Conservation (phyloP, 345 rosid species). For the Eucalyptus paniculata region DNA sequence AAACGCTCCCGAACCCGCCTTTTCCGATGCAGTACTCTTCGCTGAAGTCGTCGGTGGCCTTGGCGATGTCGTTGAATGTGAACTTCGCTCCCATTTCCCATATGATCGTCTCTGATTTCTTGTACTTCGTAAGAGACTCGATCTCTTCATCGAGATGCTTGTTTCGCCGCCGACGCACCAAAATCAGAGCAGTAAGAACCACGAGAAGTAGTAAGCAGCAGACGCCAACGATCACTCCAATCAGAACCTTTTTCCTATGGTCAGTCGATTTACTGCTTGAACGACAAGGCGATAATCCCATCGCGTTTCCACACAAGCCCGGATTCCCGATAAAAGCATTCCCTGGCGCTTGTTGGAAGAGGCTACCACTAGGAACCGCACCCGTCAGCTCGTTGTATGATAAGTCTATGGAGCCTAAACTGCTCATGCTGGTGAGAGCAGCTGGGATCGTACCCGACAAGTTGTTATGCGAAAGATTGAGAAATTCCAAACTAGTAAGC, state of each 20-base stretch:
- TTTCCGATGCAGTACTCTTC: constrained; percentile 45
- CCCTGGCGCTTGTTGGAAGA: constrained; percentile 27
- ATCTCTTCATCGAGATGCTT: constrained; percentile 16
- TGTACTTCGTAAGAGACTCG: neutral
- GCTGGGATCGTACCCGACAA: constrained; percentile 42
- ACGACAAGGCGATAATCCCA: constrained; percentile 26
- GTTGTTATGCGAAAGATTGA: constrained; percentile 42
- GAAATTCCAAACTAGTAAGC: constrained; percentile 26
- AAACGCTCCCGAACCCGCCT: constrained; percentile 63
- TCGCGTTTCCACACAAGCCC: constrained; percentile 44
- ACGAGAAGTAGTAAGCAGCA: constrained; percentile 5
- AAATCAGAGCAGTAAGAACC: neutral
- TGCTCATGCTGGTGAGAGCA: constrained; percentile 28
- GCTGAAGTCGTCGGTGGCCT: constrained; percentile 39
- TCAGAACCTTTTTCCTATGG: constrained; percentile 12
- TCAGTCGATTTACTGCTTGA: neutral
- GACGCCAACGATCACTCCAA: constrained; percentile 22
- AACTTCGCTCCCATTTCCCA: constrained; percentile 52
- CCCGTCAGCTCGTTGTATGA: constrained; percentile 47
- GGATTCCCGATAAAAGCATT: constrained; percentile 31
- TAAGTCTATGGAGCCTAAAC: constrained; percentile 36
- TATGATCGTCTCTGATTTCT: constrained; percentile 14
- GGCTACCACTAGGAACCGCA: constrained; percentile 20
- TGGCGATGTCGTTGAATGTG: constrained; percentile 41
- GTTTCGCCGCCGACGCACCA: neutral